A percentile compares a stretch with the other conserved stretches of the same genome.
Conservation (phyloP, 1,139 yeast species). For the Pichia sp. region DNA sequence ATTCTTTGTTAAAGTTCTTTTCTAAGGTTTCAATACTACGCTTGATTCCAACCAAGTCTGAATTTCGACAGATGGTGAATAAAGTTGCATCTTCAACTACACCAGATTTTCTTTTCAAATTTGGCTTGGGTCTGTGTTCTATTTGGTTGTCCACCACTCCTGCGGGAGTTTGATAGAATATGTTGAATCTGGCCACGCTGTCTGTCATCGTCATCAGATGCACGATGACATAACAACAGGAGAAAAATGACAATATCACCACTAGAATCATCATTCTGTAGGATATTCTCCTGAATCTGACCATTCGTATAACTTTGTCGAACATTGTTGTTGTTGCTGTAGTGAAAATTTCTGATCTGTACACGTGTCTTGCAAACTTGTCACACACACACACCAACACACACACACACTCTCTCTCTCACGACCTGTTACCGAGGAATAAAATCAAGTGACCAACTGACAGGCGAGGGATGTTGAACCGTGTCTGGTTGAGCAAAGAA, state of each 20-base stretch:
- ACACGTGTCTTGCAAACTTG: too few relatives aligned
- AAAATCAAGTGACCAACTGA: too few relatives aligned
- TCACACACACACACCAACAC: too few relatives aligned
- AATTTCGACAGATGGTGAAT: slow-evolving; percentile 70
- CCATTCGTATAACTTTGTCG: not conserved
- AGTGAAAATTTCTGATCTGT: too few relatives aligned
- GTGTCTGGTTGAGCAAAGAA: too few relatives aligned
- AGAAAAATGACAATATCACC: not conserved
- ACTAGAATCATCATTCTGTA: not conserved
- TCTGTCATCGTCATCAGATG: not conserved
- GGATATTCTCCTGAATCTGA: not conserved
- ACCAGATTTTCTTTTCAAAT: not conserved
- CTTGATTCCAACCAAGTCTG: slow-evolving; percentile 57
- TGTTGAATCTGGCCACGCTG: not conserved
- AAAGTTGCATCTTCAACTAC: slow-evolving; percentile 59
- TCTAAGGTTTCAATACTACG: slow-evolving; percentile 65
- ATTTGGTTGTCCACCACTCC: slow-evolving; percentile 12
- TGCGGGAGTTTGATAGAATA: not conserved
- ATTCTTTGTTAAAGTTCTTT: slow-evolving; percentile 65
- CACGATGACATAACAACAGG: not conserved
- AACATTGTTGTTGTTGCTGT: not conserved
- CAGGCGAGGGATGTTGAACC: too few relatives aligned
- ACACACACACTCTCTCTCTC: too few relatives aligned
- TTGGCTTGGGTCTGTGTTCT: slow-evolving; percentile 8
- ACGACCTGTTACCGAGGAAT: too few relatives aligned